Percentiles rank a stretch among this genome's conserved stretches.
Conservation (phyloP, 495 filamentous ascomycete species). For the Penicillium silybi region DNA sequence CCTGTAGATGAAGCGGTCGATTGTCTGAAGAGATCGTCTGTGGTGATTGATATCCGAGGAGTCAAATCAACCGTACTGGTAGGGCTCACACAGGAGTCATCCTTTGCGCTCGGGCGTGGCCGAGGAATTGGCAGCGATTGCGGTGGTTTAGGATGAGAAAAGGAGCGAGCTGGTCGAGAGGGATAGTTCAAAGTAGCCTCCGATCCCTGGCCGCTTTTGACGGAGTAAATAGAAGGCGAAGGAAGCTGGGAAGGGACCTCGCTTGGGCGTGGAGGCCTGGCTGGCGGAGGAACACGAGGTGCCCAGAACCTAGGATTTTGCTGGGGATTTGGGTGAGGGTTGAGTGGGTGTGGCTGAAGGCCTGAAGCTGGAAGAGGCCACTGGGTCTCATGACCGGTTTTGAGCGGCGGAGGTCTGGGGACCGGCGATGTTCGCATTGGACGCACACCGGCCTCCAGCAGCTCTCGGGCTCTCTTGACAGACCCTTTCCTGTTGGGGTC, state of each 20-base stretch:
- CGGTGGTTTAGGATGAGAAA: constrained; percentile 47
- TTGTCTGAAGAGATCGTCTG: constrained; percentile 32
- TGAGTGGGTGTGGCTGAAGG: constrained; percentile 27
- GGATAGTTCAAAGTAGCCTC: constrained; percentile 39
- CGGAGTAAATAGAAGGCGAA: constrained; percentile 39
- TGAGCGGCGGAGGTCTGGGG: constrained; percentile 20
- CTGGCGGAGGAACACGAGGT: constrained; percentile 56
- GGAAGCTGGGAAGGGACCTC: constrained; percentile 22
- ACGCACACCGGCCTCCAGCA: constrained; percentile 48
- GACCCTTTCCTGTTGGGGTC: constrained; percentile 33
- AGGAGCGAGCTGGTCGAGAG: constrained; percentile 46
- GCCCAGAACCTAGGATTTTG: constrained; percentile 40
- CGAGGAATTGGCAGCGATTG: constrained; percentile 11
- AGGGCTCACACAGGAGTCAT: constrained; percentile 36
- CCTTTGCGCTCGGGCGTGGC: constrained; percentile 18
- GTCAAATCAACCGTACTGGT: constrained; percentile 23
- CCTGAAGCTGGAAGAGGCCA: constrained; percentile 42
- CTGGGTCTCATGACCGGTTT: constrained; percentile 26
- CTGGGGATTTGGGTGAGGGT: constrained; percentile 32
- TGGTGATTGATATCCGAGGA: constrained; percentile 27
- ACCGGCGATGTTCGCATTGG: constrained; percentile 28
- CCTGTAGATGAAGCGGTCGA: constrained; percentile 31
- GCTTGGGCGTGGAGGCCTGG: constrained; percentile 61
- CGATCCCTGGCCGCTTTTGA: constrained; percentile 53
- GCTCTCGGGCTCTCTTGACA: constrained; percentile 48